phyloP scores from a whole-genome alignment of 2,329 filamentous ascomycete species.

The Trichoderma sp. region DNA sequence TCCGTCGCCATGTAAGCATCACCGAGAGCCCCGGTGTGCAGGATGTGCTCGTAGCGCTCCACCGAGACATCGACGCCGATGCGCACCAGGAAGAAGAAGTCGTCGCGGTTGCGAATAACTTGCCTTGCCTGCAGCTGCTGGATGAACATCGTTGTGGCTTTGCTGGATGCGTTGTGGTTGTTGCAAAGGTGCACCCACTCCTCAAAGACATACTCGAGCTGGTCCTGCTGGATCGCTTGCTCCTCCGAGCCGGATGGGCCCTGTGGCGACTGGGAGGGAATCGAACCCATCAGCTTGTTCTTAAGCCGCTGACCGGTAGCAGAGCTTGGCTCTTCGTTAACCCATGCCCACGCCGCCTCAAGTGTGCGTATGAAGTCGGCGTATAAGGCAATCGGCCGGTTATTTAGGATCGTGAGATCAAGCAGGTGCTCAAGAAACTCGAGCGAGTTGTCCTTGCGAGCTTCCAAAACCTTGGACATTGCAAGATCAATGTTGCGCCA shows the following conservation, averaged over 20 bases:
- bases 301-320: slow-evolving; percentile 70
- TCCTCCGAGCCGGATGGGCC: slow-evolving; percentile 59
- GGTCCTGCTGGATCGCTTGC: slow-evolving; percentile 65
- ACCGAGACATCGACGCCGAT: slow-evolving; percentile 79
- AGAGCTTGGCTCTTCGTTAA: slow-evolving; percentile 70
- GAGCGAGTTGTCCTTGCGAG: slow-evolving; percentile 71
- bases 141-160: slow-evolving; percentile 73
- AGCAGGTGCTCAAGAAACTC: slow-evolving; percentile 80
- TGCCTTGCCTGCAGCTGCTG: slow-evolving; percentile 77
- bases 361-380: slow-evolving; percentile 85
- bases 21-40: slow-evolving; percentile 60
- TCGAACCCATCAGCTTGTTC: slow-evolving; percentile 55
- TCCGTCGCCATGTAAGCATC: slow-evolving; percentile 69
- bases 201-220: slow-evolving; percentile 92
- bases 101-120: slow-evolving; percentile 72
- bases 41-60: slow-evolving; percentile 72
- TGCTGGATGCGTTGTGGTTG: slow-evolving; percentile 74
- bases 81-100: slow-evolving; percentile 78
- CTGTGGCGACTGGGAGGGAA: slow-evolving; percentile 43
- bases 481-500: slow-evolving; percentile 69
- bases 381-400: slow-evolving; percentile 75
- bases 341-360: slow-evolving; percentile 79
- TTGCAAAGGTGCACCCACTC: slow-evolving; percentile 88
- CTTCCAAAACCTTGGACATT: slow-evolving; percentile 70
- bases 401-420: slow-evolving; percentile 76